Base-by-base conservation (phyloP, 768 basidiomycete genomes). In the Xanthoconium purpureum region DNA sequence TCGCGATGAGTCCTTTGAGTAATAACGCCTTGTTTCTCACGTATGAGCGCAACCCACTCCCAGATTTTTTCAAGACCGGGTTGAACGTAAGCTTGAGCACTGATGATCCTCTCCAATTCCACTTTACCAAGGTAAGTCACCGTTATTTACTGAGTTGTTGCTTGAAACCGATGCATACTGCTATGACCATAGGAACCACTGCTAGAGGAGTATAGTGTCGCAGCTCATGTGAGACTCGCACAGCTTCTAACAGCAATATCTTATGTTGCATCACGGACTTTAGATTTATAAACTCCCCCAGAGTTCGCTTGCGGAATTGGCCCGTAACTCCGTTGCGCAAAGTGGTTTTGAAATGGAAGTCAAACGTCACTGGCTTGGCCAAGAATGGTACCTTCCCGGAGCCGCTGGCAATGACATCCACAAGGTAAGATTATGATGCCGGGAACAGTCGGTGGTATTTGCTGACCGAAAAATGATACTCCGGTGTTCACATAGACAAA, bases 331-430 rank as follows among this genome's bases (percentile, higher is more conserved):
- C 0, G 97, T 98, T 33, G 78, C 89, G 45, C 97, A 98, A 70
- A 94, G 91, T 65, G 97, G 97, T 1, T 98, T 98, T 69, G 97
- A 99, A 74, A 98, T 98, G 94, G 89, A 96, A 70, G 71, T 98
- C 66, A 98, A 98, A 75, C 87, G 91, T 11, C 94, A 91, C 69
- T 95, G 94, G 94, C 78, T 99, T 3, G 97, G 97, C 1, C 83
- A 89, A 61, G 76, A 88, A 53, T 99, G 94, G 93, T 98, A 94
- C 72, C 79, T 94, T 9, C 89, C 93, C 4, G 97, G 97, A 18
- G 87, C 91, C 1, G 85, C 85, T 7, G 97, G 97, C 4, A 99
- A 99, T 69, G 92, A 96, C 65, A 98, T 98, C 56, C 79, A 97
- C 71, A 98, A 97, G 84, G 94, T 89, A 42, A 13, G 74, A 56